Evolutionary conservation across 441 rosid genomes (phyloP).

Genomic region (Rhodomyrtus psidioides): DNA sequence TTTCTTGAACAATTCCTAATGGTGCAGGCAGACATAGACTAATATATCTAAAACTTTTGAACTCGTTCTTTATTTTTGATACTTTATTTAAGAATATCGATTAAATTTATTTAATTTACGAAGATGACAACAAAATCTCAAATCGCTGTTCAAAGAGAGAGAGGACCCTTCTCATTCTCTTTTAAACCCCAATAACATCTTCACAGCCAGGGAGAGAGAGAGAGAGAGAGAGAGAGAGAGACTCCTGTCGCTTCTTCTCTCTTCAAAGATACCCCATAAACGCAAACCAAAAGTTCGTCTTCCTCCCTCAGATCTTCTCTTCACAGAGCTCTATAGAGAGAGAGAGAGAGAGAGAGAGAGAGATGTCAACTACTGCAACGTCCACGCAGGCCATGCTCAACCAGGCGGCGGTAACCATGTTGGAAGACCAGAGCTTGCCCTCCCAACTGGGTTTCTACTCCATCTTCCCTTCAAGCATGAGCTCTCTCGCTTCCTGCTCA

Average conservation of each 20-base stretch:
- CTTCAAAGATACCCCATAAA: background rate
- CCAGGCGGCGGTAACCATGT: slow-evolving; percentile 29
- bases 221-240: background rate
- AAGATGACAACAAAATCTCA: background rate
- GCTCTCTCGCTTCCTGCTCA: slow-evolving; percentile 23
- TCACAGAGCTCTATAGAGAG: background rate
- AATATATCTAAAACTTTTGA: background rate
- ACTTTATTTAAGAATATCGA: background rate
- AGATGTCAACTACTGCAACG: slow-evolving; percentile 30
- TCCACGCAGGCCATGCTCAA: slow-evolving; percentile 31
- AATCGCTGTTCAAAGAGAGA: background rate
- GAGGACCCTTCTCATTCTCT: background rate
- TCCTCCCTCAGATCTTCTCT: slow-evolving; percentile 2
- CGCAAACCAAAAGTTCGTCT: background rate
- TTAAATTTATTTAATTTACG: background rate
- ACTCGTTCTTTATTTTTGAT: background rate
- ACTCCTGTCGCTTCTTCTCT: background rate
- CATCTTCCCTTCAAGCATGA: slow-evolving; percentile 33
- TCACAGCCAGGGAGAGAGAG: background rate
- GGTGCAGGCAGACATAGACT: background rate
- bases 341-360: slow-evolving; percentile 17
- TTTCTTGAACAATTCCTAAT: background rate
- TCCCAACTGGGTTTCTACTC: slow-evolving; percentile 47
- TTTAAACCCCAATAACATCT: background rate
- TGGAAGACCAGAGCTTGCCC: slow-evolving; percentile 58